These are phyloP conservation scores for Capsicum pubescens DNA, from an alignment of 257 asterid genomes.

Conservation along the genomic window DNA sequence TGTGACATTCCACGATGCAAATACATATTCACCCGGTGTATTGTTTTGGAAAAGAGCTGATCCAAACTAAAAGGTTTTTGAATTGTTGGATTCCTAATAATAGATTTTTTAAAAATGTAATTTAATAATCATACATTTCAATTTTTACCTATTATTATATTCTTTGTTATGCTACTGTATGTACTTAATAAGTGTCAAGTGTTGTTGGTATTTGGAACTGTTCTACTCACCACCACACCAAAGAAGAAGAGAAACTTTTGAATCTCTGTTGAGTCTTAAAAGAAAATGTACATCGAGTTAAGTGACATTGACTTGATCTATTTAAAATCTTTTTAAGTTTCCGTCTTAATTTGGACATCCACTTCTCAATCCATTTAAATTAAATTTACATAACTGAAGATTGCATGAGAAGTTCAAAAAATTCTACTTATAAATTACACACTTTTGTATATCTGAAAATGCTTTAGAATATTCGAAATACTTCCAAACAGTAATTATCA, in stretches of 20 bases:
- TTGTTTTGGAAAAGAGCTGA: neutral
- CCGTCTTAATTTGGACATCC: neutral
- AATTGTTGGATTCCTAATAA: neutral
- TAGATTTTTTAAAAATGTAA: neutral
- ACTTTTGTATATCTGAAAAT: neutral
- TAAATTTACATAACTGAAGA: neutral
- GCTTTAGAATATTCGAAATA: neutral
- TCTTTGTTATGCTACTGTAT: neutral
- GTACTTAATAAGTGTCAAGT: neutral
- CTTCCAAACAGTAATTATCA: neutral
- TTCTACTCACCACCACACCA: neutral
- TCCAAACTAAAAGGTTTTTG: neutral
- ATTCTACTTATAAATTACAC: neutral
- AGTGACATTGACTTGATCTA: neutral
- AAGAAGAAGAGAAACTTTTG: neutral
- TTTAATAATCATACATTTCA: neutral
- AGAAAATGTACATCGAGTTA: too few species aligned
- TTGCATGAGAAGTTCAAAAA: neutral
- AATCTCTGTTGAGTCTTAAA: neutral
- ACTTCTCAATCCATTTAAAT: neutral
- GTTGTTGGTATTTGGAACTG: neutral
- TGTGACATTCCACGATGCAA: slow-evolving; percentile 3
- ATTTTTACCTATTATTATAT: neutral
- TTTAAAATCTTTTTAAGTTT: neutral
- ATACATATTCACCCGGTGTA: neutral